Base-by-base conservation (phyloP, 169 alveolate genomes). In the Blepharisma undulans region DNA sequence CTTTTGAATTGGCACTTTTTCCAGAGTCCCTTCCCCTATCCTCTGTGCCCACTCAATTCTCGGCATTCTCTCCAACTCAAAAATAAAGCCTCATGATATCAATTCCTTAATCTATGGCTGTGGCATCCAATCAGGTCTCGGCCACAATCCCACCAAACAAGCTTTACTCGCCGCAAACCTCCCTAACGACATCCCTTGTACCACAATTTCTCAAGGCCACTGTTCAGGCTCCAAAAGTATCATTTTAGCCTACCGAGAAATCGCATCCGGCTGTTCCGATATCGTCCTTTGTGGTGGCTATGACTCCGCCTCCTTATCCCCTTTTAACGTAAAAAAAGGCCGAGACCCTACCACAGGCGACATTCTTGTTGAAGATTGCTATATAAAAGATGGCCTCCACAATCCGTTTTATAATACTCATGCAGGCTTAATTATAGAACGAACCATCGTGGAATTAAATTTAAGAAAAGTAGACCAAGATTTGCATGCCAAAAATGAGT, bases 171-270 rank as follows among this genome's bases (percentile, higher is more conserved):
- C 79, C 12, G 92, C 92, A 60, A 92, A 92, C 34, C 27, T 94
- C 22, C 92, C 94, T 2, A 10, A 85, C 30, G 32, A 85, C 29
- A 82, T 90, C 4, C 81, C 91, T 18, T 92, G 90, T 33, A 87
- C 77, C 72, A 60, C 88, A 19, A 92, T 95, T 78, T 90, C 93
- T 81, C 92, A 94, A 88, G 95, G 89, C 61, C 94, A 96, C 81
- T 82, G 95, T 0, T 90, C 96, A 61, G 97, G 97, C 76, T 74
- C 94, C 93, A 95, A 94, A 91, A 86, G 96, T 8, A 92, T 90
- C 16, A 81, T 91, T n/a, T 12, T 93, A n/a, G 97, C 93, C 5
- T 93, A 95, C 59, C 82, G 79, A 19, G 33, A 87, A n/a, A 91
- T 95, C 48, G 93, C 93, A 1, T 21, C 82, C 12, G 95, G 96